Evolutionary conservation across 2,329 filamentous ascomycete genomes (phyloP).

Genomic region (Coccinonectria pachysandricola): DNA sequence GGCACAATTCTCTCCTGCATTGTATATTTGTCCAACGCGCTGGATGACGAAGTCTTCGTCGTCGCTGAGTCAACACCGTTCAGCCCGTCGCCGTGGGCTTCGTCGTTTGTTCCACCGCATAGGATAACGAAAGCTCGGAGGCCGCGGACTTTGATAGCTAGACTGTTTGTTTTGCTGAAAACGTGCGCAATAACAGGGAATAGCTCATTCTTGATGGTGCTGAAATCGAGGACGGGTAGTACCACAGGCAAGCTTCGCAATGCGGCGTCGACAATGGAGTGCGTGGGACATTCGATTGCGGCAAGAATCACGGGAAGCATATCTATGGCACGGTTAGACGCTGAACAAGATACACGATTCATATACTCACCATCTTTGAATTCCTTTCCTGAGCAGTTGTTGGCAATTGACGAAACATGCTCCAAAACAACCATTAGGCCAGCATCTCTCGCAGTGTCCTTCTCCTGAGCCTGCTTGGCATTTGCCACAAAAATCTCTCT

Average conservation of each 20-base stretch:
- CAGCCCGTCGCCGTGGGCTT: conserved; percentile 55
- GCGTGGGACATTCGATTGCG: conserved; percentile 80
- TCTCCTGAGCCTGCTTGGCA: conserved; percentile 51
- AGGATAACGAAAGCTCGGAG: conserved; percentile 83
- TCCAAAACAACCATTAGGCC: conserved; percentile 87
- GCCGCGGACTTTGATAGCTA: conserved; percentile 89
- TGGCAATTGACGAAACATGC: conserved; percentile 63
- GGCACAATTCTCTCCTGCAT: conserved; percentile 97
- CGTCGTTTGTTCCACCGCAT: conserved; percentile 62
- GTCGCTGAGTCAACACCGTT: conserved; percentile 56
- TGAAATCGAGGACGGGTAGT: conserved; percentile 87
- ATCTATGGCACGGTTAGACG: conserved; percentile 38
- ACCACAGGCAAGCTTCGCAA: conserved; percentile 68
- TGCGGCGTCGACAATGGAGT: conserved; percentile 78
- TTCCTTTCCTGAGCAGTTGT: conserved; percentile 79
- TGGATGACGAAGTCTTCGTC: conserved; percentile 56
- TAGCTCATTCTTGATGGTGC: conserved; percentile 91
- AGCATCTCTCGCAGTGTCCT: conserved; percentile 75
- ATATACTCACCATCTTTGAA: conserved; percentile 72
- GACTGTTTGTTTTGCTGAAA: conserved; percentile 85
- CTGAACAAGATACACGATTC: conserved; percentile 4
- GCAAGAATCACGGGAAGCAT: conserved; percentile 77
- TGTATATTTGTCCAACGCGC: conserved; percentile 90
- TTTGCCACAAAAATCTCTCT: conserved; percentile 70
- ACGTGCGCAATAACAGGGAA: conserved; percentile 87